phyloP scores from a whole-genome alignment of 306 rosid genomes.

The Dalbergia oliveri region DNA sequence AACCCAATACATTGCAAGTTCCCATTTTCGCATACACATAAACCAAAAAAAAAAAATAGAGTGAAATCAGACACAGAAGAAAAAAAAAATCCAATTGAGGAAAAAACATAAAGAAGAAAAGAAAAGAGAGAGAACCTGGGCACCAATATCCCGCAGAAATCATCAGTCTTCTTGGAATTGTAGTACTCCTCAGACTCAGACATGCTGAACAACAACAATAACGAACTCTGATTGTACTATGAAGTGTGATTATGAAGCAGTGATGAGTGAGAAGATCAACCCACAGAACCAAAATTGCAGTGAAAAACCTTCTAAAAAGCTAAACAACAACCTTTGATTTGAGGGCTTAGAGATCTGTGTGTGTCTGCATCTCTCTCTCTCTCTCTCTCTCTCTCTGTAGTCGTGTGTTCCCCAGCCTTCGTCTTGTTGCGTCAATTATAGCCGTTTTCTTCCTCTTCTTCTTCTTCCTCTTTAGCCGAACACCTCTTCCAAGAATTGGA shows the following conservation, averaged over 20 bases:
- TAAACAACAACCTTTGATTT: constrained; percentile 38
- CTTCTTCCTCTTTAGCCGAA: constrained; percentile 50
- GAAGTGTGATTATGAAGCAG: constrained; percentile 1
- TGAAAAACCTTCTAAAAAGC: constrained; percentile 8
- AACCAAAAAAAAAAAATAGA: neutral
- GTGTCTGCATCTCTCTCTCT: constrained; percentile 3
- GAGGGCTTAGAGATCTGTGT: neutral
- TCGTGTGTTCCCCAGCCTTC: constrained; percentile 3
- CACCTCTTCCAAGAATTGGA: constrained; percentile 28
- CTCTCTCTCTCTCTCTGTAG: neutral
- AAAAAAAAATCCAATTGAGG: neutral
- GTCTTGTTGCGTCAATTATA: constrained; percentile 61
- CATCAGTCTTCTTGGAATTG: constrained; percentile 84
- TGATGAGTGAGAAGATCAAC: constrained; percentile 23
- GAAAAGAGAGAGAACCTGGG: constrained; percentile 58
- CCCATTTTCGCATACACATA: constrained; percentile 14
- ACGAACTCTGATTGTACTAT: constrained; percentile 6
- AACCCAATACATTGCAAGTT: constrained; percentile 26
- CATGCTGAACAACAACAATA: constrained; percentile 35
- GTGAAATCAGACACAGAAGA: neutral
- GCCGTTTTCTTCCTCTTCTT: constrained; percentile 54
- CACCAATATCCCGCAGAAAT: constrained; percentile 77
- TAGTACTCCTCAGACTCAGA: constrained; percentile 71
- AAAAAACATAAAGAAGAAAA: neutral
- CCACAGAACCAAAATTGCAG: constrained; percentile 34